These are phyloP conservation scores for Aegilops bicornis DNA, from an alignment of 176 grass and related monocot species.

Conservation along the genomic window DNA sequence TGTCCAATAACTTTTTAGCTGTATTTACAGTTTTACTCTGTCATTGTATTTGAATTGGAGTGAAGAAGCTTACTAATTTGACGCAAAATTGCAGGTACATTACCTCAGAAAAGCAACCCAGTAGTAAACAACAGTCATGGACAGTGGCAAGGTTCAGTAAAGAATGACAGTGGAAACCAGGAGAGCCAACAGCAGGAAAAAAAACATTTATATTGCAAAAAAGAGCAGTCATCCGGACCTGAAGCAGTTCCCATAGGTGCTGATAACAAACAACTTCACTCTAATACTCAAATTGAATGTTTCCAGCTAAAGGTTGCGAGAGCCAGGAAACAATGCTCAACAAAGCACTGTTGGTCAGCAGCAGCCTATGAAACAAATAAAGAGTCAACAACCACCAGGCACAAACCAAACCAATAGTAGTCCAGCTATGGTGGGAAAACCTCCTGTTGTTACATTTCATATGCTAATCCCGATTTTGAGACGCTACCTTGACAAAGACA, in stretches of 20 bases:
- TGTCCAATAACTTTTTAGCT: background rate
- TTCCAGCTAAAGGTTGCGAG: constrained; percentile 38
- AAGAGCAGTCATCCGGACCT: constrained; percentile 43
- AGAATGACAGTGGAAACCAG: constrained; percentile 45
- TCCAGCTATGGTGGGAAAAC: constrained; percentile 41
- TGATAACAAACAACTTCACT: constrained; percentile 25
- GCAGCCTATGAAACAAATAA: constrained; percentile 55
- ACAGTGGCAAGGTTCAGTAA: constrained; percentile 48
- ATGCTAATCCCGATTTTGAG: constrained; percentile 92
- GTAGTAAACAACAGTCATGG: constrained; percentile 48
- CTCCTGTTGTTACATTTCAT: constrained; percentile 85
- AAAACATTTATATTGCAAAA: constrained; percentile 29
- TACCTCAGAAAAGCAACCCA: constrained; percentile 49
- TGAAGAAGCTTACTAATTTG: constrained; percentile 22
- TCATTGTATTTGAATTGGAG: background rate
- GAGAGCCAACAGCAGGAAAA: constrained; percentile 58
- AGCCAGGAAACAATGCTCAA: constrained; percentile 51
- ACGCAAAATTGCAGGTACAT: constrained; percentile 39
- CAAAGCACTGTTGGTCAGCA: constrained; percentile 43
- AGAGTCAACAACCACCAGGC: constrained; percentile 54
- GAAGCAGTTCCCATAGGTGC: constrained; percentile 32
- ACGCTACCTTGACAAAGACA: constrained; percentile 87
- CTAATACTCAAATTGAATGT: constrained; percentile 31
- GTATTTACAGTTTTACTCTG: background rate
- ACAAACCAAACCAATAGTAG: constrained; percentile 53